Percentiles rank a stretch among this genome's conserved stretches.
phyloP scores from a whole-genome alignment of 169 alveolate genomes.

The Eimeria maxima region DNA sequence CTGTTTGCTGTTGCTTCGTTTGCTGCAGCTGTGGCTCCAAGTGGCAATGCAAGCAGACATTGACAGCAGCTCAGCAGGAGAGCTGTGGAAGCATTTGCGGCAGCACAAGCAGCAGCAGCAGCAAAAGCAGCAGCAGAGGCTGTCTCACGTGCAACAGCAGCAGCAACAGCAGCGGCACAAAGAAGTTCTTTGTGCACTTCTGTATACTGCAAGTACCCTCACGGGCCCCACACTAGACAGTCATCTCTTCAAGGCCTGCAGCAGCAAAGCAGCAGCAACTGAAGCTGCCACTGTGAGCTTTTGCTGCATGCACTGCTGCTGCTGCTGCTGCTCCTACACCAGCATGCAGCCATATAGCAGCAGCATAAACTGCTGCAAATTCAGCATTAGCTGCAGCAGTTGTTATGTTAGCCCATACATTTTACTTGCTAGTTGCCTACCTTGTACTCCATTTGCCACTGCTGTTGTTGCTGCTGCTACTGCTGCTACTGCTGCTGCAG shows the following conservation, averaged over 20 bases:
- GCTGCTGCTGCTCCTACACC: background rate
- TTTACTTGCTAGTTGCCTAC: background rate
- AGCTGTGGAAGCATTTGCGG: background rate
- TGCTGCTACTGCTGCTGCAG: slow-evolving; percentile 39
- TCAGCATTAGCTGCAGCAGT: background rate
- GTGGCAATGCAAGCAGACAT: background rate
- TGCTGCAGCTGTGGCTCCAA: slow-evolving; percentile 65
- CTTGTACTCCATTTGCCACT: background rate
- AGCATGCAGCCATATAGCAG: background rate
- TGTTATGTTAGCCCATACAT: background rate
- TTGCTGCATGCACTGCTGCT: background rate
- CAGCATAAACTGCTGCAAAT: background rate
- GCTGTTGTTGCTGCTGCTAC: slow-evolving; percentile 22
- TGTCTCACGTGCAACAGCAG: slow-evolving; percentile 45
- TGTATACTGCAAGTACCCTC: background rate
- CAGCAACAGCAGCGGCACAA: slow-evolving; percentile 58
- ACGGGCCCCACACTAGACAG: background rate
- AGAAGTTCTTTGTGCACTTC: slow-evolving; percentile 18
- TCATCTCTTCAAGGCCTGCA: background rate
- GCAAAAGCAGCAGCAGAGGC: slow-evolving; percentile 54
- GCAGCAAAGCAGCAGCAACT: background rate
- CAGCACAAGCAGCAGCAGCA: slow-evolving; percentile 37
- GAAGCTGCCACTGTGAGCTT: background rate
- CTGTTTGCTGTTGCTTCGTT: background rate
- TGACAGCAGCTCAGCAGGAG: background rate